Evolutionary conservation across 106 monocot genomes (phyloP).

Genomic region (Agapanthus africanus): DNA sequence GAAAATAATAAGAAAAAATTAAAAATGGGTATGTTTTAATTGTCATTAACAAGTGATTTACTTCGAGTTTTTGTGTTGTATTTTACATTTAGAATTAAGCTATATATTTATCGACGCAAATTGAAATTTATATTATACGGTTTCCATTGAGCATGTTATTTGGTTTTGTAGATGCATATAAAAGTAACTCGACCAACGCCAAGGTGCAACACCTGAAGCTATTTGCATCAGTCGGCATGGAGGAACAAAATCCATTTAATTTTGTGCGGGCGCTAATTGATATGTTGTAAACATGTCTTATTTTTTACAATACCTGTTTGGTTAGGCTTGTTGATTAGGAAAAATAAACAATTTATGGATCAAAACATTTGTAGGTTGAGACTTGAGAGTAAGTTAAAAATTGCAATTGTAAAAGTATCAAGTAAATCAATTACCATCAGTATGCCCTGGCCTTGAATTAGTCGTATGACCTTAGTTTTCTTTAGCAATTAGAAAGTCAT

Average conservation of each 20-base stretch:
- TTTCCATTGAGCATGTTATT: neutral
- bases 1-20: no score
- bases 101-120: neutral
- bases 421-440: no score
- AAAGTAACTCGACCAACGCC: constrained; percentile 15
- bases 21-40: neutral
- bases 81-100: neutral
- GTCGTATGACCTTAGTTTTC: no score
- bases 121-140: neutral
- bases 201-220: constrained; percentile 13
- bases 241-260: constrained; percentile 56
- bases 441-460: no score
- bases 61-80: neutral
- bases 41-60: neutral
- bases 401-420: neutral
- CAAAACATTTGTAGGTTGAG: neutral
- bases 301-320: neutral
- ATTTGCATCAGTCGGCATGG: constrained; percentile 53
- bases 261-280: constrained; percentile 60
- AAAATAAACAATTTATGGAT: neutral
- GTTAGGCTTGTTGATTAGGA: neutral
- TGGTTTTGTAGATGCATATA: constrained; percentile 39
- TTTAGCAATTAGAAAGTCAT: no score
- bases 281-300: constrained; percentile 7
- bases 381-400: neutral